A percentile compares a stretch with the other conserved stretches of the same genome.
Evolutionary conservation across 306 rosid species (phyloP).

Genomic region (Ochetophila trinervis): DNA sequence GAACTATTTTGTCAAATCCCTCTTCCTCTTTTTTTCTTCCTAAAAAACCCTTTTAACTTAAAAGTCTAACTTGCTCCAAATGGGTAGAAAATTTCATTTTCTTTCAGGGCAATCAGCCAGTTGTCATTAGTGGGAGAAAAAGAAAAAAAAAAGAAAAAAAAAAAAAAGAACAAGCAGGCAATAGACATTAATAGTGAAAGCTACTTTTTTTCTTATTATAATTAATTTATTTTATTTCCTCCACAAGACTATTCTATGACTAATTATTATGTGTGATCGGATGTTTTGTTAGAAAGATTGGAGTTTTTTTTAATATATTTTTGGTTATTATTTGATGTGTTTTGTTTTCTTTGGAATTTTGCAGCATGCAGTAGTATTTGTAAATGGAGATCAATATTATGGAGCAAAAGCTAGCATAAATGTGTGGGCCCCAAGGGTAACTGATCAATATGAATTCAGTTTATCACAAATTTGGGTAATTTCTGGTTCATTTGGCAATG

Average conservation of each 20-base stretch:
- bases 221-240: background rate
- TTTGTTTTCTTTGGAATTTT: conserved; percentile 7
- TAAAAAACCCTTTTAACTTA: conserved; percentile 16
- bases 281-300: background rate
- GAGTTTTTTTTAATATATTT: no score
- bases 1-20: background rate
- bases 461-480: conserved; percentile 96
- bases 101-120: conserved; percentile 1
- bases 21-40: conserved; percentile 12
- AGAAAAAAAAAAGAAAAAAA: conserved; percentile 1
- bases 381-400: conserved; percentile 88
- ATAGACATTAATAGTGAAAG: conserved; percentile 31
- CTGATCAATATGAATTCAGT: conserved; percentile 82
- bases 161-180: conserved; percentile 13
- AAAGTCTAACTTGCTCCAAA: background rate
- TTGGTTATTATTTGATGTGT: background rate
- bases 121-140: conserved; percentile 7
- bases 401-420: conserved; percentile 96
- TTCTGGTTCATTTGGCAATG: conserved; percentile 89
- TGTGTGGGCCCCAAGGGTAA: conserved; percentile 83
- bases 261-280: background rate
- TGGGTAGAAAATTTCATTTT: conserved; percentile 7
- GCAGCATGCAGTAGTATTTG: conserved; percentile 97
- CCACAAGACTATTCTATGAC: background rate
- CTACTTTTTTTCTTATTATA: no score